phyloP scores from a whole-genome alignment of 768 basidiomycete species.

The Mycena sanguinolenta region DNA sequence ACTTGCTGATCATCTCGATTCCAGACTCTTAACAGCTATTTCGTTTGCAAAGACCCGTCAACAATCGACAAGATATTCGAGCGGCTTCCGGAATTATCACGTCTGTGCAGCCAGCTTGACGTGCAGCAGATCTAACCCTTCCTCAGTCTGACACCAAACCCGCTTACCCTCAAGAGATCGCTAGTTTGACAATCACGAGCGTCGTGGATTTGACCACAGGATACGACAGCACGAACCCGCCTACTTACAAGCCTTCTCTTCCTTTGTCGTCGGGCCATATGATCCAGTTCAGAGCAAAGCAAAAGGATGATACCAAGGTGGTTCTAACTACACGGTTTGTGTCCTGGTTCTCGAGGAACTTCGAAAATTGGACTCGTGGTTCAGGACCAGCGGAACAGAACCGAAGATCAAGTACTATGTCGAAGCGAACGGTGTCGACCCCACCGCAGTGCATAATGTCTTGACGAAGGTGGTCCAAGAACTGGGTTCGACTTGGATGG shows the following conservation, averaged over 20 bases:
- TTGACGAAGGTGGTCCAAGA: conserved; percentile 72
- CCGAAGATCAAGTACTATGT: conserved; percentile 96
- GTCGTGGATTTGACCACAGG: conserved; percentile 84
- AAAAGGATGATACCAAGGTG: conserved; percentile 59
- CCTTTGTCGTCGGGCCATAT: conserved; percentile 87
- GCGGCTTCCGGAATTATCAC: conserved; percentile 70
- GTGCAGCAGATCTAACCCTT: conserved; percentile 10
- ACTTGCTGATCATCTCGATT: conserved; percentile 6
- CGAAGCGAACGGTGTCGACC: conserved; percentile 78
- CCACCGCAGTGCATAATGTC: conserved; percentile 57
- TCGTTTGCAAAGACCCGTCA: conserved; percentile 76
- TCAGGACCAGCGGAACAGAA: conserved; percentile 90
- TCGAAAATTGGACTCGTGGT: neutral
- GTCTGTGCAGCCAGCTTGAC: conserved; percentile 44
- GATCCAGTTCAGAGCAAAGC: conserved; percentile 80
- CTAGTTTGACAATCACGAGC: conserved; percentile 68
- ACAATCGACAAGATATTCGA: conserved; percentile 79
- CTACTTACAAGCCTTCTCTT: conserved; percentile 69
- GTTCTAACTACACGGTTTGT: conserved; percentile 79
- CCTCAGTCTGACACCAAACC: conserved; percentile 42
- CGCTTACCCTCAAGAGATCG: conserved; percentile 74
- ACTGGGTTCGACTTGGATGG: conserved; percentile 77
- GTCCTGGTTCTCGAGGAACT: neutral
- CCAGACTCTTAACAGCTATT: conserved; percentile 87
- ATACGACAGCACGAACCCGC: conserved; percentile 83